Conservation (phyloP, 2,329 filamentous ascomycete species). For the Akanthomyces lecanii region DNA sequence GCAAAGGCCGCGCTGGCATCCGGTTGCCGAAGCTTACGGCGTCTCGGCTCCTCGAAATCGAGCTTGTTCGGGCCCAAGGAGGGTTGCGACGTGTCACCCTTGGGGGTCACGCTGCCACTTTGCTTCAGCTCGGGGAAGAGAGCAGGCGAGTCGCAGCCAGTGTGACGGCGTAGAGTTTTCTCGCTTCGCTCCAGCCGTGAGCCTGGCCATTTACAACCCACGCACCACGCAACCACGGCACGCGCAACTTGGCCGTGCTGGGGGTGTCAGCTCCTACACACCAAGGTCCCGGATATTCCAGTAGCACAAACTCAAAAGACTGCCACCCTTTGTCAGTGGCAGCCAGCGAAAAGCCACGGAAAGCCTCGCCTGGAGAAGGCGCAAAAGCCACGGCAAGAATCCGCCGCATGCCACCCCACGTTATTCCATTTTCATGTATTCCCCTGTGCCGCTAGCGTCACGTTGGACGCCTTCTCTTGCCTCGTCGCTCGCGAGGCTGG, state of each 20-base stretch:
- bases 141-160: background rate
- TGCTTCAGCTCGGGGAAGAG: background rate
- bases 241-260: background rate
- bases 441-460: background rate
- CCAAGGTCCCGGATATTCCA: background rate
- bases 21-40: slow-evolving; percentile 2
- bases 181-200: slow-evolving; percentile 1
- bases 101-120: slow-evolving; percentile 8
- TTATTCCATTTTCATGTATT: background rate
- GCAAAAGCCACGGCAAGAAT: background rate
- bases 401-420: background rate
- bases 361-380: background rate
- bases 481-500: slow-evolving; percentile 3
- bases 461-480: background rate
- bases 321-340: slow-evolving; percentile 2
- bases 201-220: background rate
- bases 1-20: background rate
- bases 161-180: background rate
- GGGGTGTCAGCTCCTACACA: background rate
- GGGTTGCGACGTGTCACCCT: background rate
- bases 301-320: slow-evolving; percentile 13
- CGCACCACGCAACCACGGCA: background rate
- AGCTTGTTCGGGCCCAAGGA: background rate
- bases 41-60: background rate
- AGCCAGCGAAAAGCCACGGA: background rate